Evolutionary conservation across 805 yeast genomes (phyloP).

Genomic region (Candida endomychidarum): DNA sequence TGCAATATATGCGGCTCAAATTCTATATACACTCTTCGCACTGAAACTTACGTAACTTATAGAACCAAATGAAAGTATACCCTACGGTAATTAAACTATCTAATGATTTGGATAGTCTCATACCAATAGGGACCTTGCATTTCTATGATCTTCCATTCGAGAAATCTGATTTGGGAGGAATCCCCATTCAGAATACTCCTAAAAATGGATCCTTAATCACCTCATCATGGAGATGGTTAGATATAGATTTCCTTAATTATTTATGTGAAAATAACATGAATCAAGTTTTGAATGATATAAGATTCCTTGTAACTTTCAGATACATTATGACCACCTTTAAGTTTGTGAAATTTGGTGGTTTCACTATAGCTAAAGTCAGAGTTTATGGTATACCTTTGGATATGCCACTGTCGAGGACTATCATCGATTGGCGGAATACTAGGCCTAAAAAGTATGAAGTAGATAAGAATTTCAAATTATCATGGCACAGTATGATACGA

Average conservation of each 20-base stretch:
- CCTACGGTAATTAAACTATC: conserved; percentile 23
- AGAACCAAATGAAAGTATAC: conserved; percentile 8
- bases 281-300: conserved; percentile 35
- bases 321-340: conserved; percentile 47
- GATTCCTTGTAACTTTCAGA: conserved; percentile 43
- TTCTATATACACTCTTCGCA: too few relatives aligned
- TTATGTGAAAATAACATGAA: conserved; percentile 19
- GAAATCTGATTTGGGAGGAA: conserved; percentile 32
- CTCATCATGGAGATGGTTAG: conserved; percentile 55
- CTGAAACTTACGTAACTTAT: too few relatives aligned
- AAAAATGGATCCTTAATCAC: conserved; percentile 17
- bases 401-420: conserved; percentile 27
- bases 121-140: conserved; percentile 52
- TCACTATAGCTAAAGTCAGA: conserved; percentile 34
- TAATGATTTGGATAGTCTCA: conserved; percentile 38
- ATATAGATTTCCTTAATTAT: conserved; percentile 37
- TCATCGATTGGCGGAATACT: conserved; percentile 35
- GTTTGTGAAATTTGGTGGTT: conserved; percentile 14
- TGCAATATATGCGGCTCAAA: too few relatives aligned
- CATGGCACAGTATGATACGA: conserved; percentile 37
- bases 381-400: conserved; percentile 52
- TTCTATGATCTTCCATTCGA: conserved; percentile 43
- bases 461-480: conserved; percentile 23
- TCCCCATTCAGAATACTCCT: conserved; percentile 10
- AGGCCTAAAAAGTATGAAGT: conserved; percentile 31